Conservation (phyloP, 768 basidiomycete species). For the Tricholoma sp. region DNA sequence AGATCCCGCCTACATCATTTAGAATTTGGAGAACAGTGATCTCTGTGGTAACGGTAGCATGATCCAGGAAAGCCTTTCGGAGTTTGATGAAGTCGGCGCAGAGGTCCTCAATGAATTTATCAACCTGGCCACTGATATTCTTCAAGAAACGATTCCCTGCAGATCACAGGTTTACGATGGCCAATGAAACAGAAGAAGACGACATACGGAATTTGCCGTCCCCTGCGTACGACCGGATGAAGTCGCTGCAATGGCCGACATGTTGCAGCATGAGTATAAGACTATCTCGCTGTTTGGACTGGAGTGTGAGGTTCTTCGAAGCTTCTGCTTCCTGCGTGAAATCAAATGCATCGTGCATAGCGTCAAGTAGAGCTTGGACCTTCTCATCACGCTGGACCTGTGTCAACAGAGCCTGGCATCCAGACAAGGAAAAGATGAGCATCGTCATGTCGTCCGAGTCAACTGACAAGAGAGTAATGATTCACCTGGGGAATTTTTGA, state of each 20-base stretch:
- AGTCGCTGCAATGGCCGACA: not conserved
- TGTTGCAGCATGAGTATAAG: not conserved
- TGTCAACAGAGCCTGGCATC: not conserved
- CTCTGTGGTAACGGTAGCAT: not conserved
- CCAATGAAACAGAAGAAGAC: not conserved
- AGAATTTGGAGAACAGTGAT: not conserved
- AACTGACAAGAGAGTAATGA: not conserved
- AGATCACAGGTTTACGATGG: not conserved
- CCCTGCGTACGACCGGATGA: not conserved
- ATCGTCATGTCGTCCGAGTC: not conserved
- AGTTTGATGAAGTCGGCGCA: not conserved
- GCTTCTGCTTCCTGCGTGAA: not conserved
- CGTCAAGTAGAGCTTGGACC: not conserved
- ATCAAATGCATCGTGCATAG: not conserved
- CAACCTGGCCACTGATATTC: not conserved
- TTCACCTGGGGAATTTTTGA: not conserved
- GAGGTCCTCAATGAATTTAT: not conserved
- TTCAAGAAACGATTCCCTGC: not conserved
- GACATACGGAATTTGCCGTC: not conserved
- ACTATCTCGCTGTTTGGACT: not conserved
- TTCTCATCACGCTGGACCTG: not conserved
- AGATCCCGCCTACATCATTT: not conserved
- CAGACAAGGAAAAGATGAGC: not conserved
- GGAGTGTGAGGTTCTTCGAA: not conserved
- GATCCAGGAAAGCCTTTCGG: not conserved